phyloP scores from a whole-genome alignment of 805 yeast genomes.

The Cyberlindnera sargentensis region DNA sequence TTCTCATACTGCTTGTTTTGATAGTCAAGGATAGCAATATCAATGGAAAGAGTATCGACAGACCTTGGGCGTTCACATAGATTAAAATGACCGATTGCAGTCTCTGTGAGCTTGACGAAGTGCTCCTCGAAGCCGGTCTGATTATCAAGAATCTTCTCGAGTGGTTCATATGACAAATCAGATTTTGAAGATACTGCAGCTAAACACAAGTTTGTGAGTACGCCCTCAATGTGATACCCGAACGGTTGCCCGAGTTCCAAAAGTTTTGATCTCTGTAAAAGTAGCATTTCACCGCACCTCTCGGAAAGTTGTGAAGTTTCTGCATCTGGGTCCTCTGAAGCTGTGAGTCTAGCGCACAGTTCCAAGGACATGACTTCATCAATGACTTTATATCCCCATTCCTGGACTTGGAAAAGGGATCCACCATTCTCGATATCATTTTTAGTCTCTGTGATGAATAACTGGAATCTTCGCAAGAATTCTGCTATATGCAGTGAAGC shows the following conservation, averaged over 20 bases:
- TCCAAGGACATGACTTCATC: slow-evolving; percentile 32
- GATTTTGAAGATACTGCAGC: background rate
- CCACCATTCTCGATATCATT: slow-evolving; percentile 17
- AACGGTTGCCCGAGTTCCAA: slow-evolving; percentile 26
- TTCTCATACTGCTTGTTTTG: slow-evolving; percentile 47
- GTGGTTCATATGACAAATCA: slow-evolving; percentile 10
- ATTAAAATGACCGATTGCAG: slow-evolving; percentile 46
- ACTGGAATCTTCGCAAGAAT: slow-evolving; percentile 26
- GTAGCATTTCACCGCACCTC: slow-evolving; percentile 41
- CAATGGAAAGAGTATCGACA: slow-evolving; percentile 68
- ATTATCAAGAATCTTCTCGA: slow-evolving; percentile 22
- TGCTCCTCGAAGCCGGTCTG: slow-evolving; percentile 30
- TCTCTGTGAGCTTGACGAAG: slow-evolving; percentile 49
- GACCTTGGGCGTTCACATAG: slow-evolving; percentile 51
- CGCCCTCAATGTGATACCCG: slow-evolving; percentile 27
- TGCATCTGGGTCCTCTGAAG: slow-evolving; percentile 18
- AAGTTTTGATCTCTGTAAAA: slow-evolving; percentile 41
- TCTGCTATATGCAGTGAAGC: slow-evolving; percentile 35
- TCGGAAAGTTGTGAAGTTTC: slow-evolving; percentile 27
- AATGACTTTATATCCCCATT: slow-evolving; percentile 34
- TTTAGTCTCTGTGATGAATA: slow-evolving; percentile 34
- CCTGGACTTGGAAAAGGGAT: slow-evolving; percentile 26
- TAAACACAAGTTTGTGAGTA: slow-evolving; percentile 15
- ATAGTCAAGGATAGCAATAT: slow-evolving; percentile 66
- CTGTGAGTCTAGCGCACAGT: slow-evolving; percentile 8